Percentiles rank a stretch among this genome's conserved stretches.
Evolutionary conservation across 2,329 filamentous ascomycete genomes (phyloP).

Genomic region (Pezicula neosporulosa): DNA sequence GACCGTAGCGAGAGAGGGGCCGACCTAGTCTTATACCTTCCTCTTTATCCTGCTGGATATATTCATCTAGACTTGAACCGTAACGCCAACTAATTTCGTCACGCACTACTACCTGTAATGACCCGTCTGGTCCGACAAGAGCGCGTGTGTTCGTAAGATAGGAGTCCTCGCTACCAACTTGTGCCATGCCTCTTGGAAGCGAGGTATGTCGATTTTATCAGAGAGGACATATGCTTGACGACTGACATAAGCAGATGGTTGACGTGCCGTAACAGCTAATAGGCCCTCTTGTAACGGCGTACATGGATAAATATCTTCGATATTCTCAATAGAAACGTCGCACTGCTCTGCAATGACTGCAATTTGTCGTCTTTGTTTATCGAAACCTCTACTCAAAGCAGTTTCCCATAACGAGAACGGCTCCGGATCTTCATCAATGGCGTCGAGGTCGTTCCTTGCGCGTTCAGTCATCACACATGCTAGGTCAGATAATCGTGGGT

Average conservation of each 20-base stretch:
- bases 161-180: conserved; percentile 12
- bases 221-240: conserved; percentile 15
- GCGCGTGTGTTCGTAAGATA: conserved; percentile 29
- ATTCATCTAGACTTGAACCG: background rate
- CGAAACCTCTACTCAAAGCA: background rate
- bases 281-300: conserved; percentile 39
- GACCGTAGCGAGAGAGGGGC: conserved; percentile 1
- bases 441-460: background rate
- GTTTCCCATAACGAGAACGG: background rate
- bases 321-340: conserved; percentile 30
- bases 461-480: background rate
- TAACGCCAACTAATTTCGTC: background rate
- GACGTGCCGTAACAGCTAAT: conserved; percentile 40
- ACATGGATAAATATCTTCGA: conserved; percentile 9
- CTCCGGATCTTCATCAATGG: background rate
- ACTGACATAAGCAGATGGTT: conserved; percentile 29
- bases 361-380: conserved; percentile 21
- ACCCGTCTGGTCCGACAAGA: background rate
- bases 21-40: conserved; percentile 1
- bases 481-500: background rate
- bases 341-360: conserved; percentile 20
- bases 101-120: conserved; percentile 1
- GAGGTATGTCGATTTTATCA: conserved; percentile 9
- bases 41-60: conserved; percentile 1
- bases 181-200: conserved; percentile 22